phyloP scores from a whole-genome alignment of 2,329 filamentous ascomycete genomes.

The Cryphonectria carpinicola region DNA sequence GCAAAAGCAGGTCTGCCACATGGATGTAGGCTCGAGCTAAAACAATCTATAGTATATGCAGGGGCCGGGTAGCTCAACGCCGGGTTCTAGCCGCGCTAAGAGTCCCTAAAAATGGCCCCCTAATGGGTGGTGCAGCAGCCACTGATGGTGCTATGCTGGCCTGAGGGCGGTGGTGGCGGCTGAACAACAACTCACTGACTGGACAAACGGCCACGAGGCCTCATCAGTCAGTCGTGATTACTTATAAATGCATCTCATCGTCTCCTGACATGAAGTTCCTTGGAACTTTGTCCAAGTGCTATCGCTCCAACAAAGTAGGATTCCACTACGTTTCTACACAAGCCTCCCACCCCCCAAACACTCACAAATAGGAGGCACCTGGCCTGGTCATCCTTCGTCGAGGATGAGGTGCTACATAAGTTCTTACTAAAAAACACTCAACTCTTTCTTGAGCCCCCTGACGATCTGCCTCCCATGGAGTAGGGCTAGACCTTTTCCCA shows the following conservation, averaged over 20 bases:
- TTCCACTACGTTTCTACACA: neutral
- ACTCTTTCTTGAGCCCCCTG: neutral
- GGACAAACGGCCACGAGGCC: neutral
- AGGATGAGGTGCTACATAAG: neutral
- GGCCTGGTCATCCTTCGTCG: neutral
- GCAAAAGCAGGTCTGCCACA: slow-evolving; percentile 1
- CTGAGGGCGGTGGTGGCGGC: neutral
- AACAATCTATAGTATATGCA: slow-evolving; percentile 5
- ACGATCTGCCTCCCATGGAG: slow-evolving; percentile 4
- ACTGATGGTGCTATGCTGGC: neutral
- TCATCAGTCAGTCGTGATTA: neutral
- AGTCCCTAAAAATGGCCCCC: neutral
- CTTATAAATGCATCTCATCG: too few relatives aligned
- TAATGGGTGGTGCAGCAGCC: neutral
- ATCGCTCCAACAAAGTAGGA: neutral
- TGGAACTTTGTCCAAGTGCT: neutral
- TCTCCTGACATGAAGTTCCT: neutral
- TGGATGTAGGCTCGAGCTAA: slow-evolving; percentile 10
- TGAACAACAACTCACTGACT: neutral
- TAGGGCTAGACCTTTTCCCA: neutral
- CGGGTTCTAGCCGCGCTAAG: neutral
- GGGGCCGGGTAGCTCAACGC: slow-evolving; percentile 8
- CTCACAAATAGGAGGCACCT: neutral
- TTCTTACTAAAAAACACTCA: neutral
- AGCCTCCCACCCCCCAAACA: neutral